A percentile compares a stretch with the other conserved stretches of the same genome.
phyloP scores from a whole-genome alignment of 768 basidiomycete species.

The Pisolithus sp. region DNA sequence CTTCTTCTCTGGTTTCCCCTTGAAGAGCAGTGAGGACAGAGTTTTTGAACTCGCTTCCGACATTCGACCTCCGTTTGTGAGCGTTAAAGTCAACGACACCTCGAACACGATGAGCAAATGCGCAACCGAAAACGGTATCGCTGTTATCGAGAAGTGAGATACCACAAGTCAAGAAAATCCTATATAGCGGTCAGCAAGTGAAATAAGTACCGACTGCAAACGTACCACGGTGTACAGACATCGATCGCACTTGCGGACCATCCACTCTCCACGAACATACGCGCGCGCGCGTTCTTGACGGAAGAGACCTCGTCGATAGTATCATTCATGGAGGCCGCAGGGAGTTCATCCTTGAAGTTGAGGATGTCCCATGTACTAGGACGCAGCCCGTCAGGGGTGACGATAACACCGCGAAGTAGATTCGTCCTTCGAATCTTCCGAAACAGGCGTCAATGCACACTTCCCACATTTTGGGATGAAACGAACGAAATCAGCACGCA shows the following conservation, averaged over 20 bases:
- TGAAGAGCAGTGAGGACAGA: neutral
- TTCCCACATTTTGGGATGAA: too few relatives aligned
- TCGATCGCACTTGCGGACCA: neutral
- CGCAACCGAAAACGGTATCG: neutral
- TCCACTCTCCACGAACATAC: neutral
- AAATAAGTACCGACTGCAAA: neutral
- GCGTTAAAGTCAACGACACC: neutral
- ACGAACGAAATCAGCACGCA: neutral
- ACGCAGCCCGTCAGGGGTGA: neutral
- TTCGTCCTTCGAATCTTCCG: neutral
- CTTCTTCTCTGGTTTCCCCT: neutral
- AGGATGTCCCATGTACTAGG: neutral
- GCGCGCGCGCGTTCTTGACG: neutral
- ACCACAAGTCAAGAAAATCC: neutral
- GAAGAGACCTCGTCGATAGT: neutral
- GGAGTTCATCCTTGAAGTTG: neutral
- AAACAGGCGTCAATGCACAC: too few relatives aligned
- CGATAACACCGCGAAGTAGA: neutral
- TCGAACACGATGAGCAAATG: neutral
- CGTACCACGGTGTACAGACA: neutral
- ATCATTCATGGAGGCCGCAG: neutral
- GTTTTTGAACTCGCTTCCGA: neutral
- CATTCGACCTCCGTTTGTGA: neutral
- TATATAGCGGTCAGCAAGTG: neutral
- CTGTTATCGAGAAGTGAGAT: neutral